Conservation (phyloP, 2,329 filamentous ascomycete genomes). For the Diaporthe helianthi region DNA sequence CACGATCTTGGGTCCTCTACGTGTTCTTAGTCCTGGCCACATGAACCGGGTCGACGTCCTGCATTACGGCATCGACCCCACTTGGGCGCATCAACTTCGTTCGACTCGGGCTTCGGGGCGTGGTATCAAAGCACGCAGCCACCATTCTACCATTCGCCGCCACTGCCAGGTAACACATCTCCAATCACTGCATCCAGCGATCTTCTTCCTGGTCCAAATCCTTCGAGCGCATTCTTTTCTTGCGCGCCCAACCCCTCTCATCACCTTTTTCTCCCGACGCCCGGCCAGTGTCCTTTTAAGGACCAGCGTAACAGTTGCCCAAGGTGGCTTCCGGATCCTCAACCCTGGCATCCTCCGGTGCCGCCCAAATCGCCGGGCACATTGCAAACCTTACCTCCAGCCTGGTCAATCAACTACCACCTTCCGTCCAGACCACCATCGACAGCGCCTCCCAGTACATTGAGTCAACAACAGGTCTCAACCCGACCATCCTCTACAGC, state of each 20-base stretch:
- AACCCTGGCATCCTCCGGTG: conserved; percentile 67
- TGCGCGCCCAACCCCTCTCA: conserved; percentile 5
- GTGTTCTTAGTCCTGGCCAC: conserved; percentile 19
- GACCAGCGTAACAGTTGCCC: conserved; percentile 49
- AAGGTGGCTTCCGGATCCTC: conserved; percentile 67
- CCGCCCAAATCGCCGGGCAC: conserved; percentile 48
- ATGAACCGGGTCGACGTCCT: conserved; percentile 14
- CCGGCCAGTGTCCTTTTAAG: conserved; percentile 48
- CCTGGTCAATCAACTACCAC: conserved; percentile 48
- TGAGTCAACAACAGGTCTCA: conserved; percentile 56
- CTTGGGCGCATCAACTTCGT: conserved; percentile 32
- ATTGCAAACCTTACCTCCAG: conserved; percentile 63
- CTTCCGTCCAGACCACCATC: conserved; percentile 59
- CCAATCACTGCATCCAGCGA: not conserved
- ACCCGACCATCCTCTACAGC: conserved; percentile 57
- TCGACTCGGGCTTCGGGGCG: conserved; percentile 8
- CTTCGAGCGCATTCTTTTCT: conserved; percentile 15
- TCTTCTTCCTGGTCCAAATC: not conserved
- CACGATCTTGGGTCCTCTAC: conserved; percentile 12
- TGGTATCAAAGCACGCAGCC: conserved; percentile 23
- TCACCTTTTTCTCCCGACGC: conserved; percentile 6
- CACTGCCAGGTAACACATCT: conserved; percentile 6
- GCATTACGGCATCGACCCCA: conserved; percentile 33
- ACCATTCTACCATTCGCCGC: conserved; percentile 9
- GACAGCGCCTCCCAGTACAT: conserved; percentile 62